Percentiles rank a stretch among this genome's conserved stretches.
phyloP scores from a whole-genome alignment of 805 yeast genomes.

The Metschnikowia lochheadii region DNA sequence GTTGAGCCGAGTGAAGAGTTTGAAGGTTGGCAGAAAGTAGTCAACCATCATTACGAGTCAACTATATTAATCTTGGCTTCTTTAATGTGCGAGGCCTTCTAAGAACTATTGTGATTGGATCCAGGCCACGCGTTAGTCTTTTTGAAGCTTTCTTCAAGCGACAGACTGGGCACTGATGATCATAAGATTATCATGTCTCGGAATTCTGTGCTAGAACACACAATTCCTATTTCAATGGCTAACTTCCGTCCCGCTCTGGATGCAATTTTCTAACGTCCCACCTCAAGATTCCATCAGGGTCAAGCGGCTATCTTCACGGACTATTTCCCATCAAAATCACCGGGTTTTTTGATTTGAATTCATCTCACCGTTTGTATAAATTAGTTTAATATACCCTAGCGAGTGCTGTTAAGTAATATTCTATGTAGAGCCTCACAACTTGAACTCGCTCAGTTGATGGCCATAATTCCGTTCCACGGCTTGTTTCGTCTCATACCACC shows the following conservation, averaged over 20 bases:
- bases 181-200: background rate
- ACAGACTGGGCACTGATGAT: background rate
- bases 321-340: background rate
- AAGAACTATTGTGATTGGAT: background rate
- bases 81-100: background rate
- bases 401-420: background rate
- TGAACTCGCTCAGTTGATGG: conserved; percentile 2
- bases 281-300: background rate
- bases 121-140: background rate
- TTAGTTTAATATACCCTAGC: background rate
- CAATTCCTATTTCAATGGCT: background rate
- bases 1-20: conserved; percentile 81
- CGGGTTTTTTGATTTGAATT: background rate
- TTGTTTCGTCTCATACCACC: conserved; percentile 53
- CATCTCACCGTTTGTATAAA: background rate
- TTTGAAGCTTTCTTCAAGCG: background rate
- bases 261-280: background rate
- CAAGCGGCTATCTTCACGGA: background rate
- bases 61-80: background rate
- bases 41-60: background rate
- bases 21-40: conserved; percentile 65
- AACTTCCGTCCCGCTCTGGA: background rate
- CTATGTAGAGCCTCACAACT: conserved; percentile 2
- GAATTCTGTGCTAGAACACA: background rate
- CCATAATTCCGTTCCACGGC: conserved; percentile 12